Evolutionary conservation across 129 eudicot genomes (phyloP), one percentile per base, ranked within the genome.

Genomic region (Silybum marianum): DNA sequence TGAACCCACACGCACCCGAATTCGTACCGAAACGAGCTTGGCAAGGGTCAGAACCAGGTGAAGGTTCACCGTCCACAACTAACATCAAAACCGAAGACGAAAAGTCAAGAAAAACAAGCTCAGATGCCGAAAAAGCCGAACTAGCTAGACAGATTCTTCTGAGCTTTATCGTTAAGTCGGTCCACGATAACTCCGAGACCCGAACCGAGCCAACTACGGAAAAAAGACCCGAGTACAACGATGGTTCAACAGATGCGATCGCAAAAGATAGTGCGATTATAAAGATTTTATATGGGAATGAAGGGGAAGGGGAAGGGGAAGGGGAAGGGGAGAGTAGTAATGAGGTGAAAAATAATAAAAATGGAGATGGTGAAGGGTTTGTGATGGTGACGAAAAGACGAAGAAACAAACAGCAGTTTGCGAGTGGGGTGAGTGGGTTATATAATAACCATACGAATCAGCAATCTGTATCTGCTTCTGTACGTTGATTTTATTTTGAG

Each of bases 1-100:
- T 96, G 99, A 96, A 96, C 80, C 99, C 99, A 1, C 89, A 96
- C 79, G 99, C 99, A 78, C 99, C 98, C 18, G 99, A 91, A 74
- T 96, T 88, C 58, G 91, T 96, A 13, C 99, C 98, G 0, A 83
- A 90, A 89, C 88, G 83, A 72, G 91, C 91, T 26, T 86, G 89
- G 91, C 92, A 84, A 79, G 71, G 72, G 13, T 90, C 86, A 63
- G 71, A 85, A 54, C 73, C 68, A 19, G 51, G 40, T n/a, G 90
- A 84, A 74, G 88, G 78, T 87, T 79, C 90, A 21, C 84, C 84
- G 51, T 67, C 24, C 11, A 48, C 88, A 48, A 74, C 79, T 79
- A 39, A 74, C 67, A 66, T 21, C 36, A 86, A 76, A 63, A 78
- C 34, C 62, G 91, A 89, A 79, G 97, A 85, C 22, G 91, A 81